Percentiles rank a stretch among this genome's conserved stretches.
Conservation (phyloP, 1,284 basidiomycete species). For the Pseudozyma tsukubaensis region DNA sequence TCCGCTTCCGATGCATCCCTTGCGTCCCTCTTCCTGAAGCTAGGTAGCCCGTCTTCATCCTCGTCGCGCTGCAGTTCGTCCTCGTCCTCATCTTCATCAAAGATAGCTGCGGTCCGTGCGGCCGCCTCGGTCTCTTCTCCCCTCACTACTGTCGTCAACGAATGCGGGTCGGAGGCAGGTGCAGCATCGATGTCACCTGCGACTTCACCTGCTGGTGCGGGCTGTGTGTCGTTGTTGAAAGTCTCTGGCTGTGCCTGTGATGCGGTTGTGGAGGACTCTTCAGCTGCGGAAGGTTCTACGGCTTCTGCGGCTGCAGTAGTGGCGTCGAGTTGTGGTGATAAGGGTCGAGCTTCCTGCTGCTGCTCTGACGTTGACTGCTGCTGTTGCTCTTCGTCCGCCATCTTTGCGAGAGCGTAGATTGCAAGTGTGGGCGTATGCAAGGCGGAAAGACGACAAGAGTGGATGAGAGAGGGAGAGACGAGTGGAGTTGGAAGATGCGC, state of each 20-base stretch:
- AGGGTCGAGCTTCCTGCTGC: background rate
- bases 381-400: slow-evolving; percentile 38
- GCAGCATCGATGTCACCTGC: slow-evolving; percentile 24
- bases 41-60: slow-evolving; percentile 24
- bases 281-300: background rate
- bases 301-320: slow-evolving; percentile 8
- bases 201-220: slow-evolving; percentile 12
- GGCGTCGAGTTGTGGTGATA: slow-evolving; percentile 3
- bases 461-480: background rate
- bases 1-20: slow-evolving; percentile 14
- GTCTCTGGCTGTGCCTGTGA: slow-evolving; percentile 3
- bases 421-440: background rate
- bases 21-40: slow-evolving; percentile 37
- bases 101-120: slow-evolving; percentile 39
- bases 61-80: slow-evolving; percentile 1
- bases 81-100: slow-evolving; percentile 46
- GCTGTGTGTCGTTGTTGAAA: background rate
- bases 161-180: slow-evolving; percentile 20
- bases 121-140: slow-evolving; percentile 33
- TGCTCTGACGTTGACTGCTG: background rate
- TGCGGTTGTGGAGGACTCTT: slow-evolving; percentile 8
- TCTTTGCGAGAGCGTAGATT: slow-evolving; percentile 6
- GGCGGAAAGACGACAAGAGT: background rate
- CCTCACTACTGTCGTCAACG: slow-evolving; percentile 26
- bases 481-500: slow-evolving; percentile 4